A percentile compares a stretch with the other conserved stretches of the same genome.
Conservation (phyloP, 1,139 yeast genomes). For the Trichomonascaceae sp. region DNA sequence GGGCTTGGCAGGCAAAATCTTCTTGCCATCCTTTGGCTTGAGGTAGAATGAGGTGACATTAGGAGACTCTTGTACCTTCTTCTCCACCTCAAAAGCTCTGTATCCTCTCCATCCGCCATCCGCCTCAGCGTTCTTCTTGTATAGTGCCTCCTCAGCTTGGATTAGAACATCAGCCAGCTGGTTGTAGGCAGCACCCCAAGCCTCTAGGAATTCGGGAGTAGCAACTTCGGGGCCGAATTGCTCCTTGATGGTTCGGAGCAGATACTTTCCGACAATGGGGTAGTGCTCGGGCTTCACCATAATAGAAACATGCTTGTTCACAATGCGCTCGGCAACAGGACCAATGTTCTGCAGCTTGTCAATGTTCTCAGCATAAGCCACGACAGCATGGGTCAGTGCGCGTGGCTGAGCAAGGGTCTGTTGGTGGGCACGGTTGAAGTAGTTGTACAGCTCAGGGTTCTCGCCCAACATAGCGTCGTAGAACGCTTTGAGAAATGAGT, state of each 20-base stretch:
- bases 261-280: slow-evolving; percentile 46
- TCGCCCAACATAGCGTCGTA: slow-evolving; percentile 42
- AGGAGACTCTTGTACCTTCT: slow-evolving; percentile 32
- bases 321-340: slow-evolving; percentile 49
- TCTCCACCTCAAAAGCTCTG: slow-evolving; percentile 36
- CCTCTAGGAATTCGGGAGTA: slow-evolving; percentile 41
- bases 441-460: slow-evolving; percentile 42
- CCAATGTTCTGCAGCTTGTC: slow-evolving; percentile 43
- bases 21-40: slow-evolving; percentile 34
- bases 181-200: slow-evolving; percentile 58
- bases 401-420: slow-evolving; percentile 43
- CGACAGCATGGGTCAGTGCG: slow-evolving; percentile 49
- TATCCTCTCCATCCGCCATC: slow-evolving; percentile 43
- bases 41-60: slow-evolving; percentile 42
- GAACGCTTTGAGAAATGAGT: slow-evolving; percentile 39
- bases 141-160: slow-evolving; percentile 38
- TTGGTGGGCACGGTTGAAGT: slow-evolving; percentile 52
- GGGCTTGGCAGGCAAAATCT: slow-evolving; percentile 29
- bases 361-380: slow-evolving; percentile 51
- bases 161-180: slow-evolving; percentile 52
- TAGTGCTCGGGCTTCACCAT: slow-evolving; percentile 52
- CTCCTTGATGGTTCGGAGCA: slow-evolving; percentile 40
- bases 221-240: slow-evolving; percentile 46
- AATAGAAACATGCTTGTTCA: slow-evolving; percentile 52
- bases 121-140: slow-evolving; percentile 25